Conservation (phyloP, 2,329 filamentous ascomycete species). For the Coniella lustricola region DNA sequence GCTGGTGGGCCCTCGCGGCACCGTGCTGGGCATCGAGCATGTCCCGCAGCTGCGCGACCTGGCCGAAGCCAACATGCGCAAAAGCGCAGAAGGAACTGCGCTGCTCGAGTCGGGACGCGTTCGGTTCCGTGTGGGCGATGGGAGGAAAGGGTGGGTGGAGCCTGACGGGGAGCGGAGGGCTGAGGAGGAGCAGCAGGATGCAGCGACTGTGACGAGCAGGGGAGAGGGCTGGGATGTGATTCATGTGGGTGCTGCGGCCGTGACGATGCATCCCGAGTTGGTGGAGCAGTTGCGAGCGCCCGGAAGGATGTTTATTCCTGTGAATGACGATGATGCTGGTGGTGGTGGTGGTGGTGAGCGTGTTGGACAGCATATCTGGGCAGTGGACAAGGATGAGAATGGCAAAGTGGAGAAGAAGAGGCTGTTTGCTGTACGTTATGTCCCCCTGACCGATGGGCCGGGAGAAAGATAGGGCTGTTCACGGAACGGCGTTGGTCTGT, state of each 20-base stretch:
- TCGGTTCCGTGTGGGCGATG: constrained; percentile 69
- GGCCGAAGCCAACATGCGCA: constrained; percentile 58
- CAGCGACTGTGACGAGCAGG: constrained; percentile 37
- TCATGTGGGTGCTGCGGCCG: constrained; percentile 85
- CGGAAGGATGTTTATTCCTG: constrained; percentile 74
- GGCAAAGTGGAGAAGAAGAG: constrained; percentile 55
- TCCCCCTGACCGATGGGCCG: constrained; percentile 68
- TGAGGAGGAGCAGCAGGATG: no score
- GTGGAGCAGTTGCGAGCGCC: constrained; percentile 72
- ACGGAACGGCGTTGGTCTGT: no score
- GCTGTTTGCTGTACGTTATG: constrained; percentile 67
- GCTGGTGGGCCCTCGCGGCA: constrained; percentile 48
- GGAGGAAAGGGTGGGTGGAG: constrained; percentile 56
- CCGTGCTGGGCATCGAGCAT: constrained; percentile 69
- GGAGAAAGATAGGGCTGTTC: background rate
- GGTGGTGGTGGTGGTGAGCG: constrained; percentile 36
- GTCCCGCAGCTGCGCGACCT: constrained; percentile 57
- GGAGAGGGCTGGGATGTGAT: constrained; percentile 77
- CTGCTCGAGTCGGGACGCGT: constrained; percentile 61
- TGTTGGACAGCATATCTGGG: constrained; percentile 60
- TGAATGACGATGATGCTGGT: constrained; percentile 46
- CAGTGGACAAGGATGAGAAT: constrained; percentile 62
- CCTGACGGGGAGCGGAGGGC: constrained; percentile 15
- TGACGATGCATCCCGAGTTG: constrained; percentile 62
- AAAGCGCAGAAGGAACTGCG: constrained; percentile 48